Conservation (phyloP, 2,329 filamentous ascomycete species). For the Aspergillus sp. region DNA sequence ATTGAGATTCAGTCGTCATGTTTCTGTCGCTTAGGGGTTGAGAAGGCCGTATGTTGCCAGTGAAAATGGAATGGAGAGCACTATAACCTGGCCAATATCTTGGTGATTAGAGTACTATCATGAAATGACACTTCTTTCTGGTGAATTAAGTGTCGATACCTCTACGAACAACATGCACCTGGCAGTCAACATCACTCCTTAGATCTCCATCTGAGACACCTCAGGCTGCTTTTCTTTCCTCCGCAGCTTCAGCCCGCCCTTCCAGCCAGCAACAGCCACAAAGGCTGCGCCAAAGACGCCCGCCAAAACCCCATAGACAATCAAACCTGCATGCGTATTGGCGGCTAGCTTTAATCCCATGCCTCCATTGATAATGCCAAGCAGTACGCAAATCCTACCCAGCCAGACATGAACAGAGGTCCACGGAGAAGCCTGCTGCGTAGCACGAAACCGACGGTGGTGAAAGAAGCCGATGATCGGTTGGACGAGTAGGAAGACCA, state of each 20-base stretch:
- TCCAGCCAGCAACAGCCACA: background rate
- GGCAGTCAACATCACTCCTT: background rate
- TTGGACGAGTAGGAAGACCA: constrained; percentile 27
- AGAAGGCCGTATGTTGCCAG: background rate
- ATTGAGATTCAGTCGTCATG: constrained; percentile 57
- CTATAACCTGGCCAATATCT: too few relatives aligned
- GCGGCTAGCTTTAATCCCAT: constrained; percentile 46
- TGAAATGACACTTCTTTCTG: too few relatives aligned
- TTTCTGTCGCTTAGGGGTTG: constrained; percentile 43
- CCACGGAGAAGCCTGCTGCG: constrained; percentile 6
- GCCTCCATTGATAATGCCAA: constrained; percentile 53
- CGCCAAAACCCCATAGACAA: constrained; percentile 12
- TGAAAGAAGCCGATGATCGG: constrained; percentile 27
- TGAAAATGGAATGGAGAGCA: background rate
- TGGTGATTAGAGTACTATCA: too few relatives aligned
- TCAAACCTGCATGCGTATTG: constrained; percentile 19
- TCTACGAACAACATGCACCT: too few relatives aligned
- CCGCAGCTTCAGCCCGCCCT: background rate
- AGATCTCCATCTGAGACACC: background rate
- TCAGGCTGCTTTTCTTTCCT: background rate
- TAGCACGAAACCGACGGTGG: constrained; percentile 23
- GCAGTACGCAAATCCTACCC: constrained; percentile 44
- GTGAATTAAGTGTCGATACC: too few relatives aligned
- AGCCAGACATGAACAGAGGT: constrained; percentile 37
- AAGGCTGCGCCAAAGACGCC: constrained; percentile 8